Conservation (phyloP, 768 basidiomycete genomes). For the Clitopilus hobsonii region DNA sequence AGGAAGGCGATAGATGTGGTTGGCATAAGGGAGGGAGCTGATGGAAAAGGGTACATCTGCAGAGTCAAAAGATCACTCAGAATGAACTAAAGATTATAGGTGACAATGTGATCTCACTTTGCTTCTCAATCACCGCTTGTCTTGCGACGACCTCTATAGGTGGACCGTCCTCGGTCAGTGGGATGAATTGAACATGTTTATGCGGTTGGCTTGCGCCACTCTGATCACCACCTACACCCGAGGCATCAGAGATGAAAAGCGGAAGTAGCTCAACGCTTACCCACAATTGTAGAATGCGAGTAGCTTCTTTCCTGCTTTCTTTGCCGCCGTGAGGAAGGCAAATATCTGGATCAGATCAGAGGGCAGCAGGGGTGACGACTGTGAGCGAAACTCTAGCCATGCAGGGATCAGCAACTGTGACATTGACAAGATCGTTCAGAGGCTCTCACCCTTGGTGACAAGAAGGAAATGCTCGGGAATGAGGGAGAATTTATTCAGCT, state of each 20-base stretch:
- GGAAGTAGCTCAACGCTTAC: constrained; percentile 11
- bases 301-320: constrained; percentile 49
- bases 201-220: constrained; percentile 90
- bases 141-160: constrained; percentile 74
- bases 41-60: constrained; percentile 76
- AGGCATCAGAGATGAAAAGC: not conserved
- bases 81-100: not conserved
- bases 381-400: constrained; percentile 72
- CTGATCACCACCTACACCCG: constrained; percentile 54
- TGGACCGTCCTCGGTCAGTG: constrained; percentile 58
- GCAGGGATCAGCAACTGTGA: not conserved
- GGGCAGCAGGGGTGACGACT: constrained; percentile 77
- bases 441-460: constrained; percentile 69
- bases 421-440: not conserved
- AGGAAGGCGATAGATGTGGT: constrained; percentile 67
- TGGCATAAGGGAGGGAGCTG: constrained; percentile 68
- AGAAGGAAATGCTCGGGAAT: constrained; percentile 85
- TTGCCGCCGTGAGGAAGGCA: constrained; percentile 65
- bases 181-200: constrained; percentile 88
- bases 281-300: constrained; percentile 92
- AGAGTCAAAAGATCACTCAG: constrained; percentile 5
- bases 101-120: constrained; percentile 39
- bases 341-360: constrained; percentile 76
- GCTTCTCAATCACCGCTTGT: constrained; percentile 49
- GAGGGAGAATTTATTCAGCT: constrained; percentile 88